Evolutionary conservation across 2,329 filamentous ascomycete genomes (phyloP).

Genomic region (Paecilomyces sp.): DNA sequence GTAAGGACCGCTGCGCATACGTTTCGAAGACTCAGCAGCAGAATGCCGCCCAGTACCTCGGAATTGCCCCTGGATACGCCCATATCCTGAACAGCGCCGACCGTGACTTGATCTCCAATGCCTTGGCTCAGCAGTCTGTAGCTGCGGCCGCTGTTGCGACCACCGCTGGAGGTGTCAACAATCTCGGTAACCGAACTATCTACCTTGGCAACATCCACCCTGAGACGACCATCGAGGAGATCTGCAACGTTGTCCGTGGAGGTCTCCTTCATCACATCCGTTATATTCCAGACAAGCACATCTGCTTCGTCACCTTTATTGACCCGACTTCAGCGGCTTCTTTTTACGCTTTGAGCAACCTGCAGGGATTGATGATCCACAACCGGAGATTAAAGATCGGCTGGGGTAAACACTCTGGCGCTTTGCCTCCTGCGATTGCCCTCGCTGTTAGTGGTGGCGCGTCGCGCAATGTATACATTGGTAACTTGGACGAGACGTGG

Average conservation of each 20-base stretch:
- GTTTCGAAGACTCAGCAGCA: slow-evolving; percentile 99
- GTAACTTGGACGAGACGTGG: slow-evolving; percentile 95
- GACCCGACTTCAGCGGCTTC: slow-evolving; percentile 95
- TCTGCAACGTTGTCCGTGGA: slow-evolving; percentile 96
- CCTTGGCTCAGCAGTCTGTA: slow-evolving; percentile 93
- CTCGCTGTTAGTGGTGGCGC: slow-evolving; percentile 93
- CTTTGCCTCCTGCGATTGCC: slow-evolving; percentile 89
- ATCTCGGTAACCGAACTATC: slow-evolving; percentile 93
- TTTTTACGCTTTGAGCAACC: slow-evolving; percentile 94
- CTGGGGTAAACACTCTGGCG: slow-evolving; percentile 98
- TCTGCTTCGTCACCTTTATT: slow-evolving; percentile 99
- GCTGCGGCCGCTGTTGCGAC: slow-evolving; percentile 95
- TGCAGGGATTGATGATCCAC: slow-evolving; percentile 98
- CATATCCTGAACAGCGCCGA: slow-evolving; percentile 95
- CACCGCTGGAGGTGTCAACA: slow-evolving; percentile 92
- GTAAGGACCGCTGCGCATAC: slow-evolving; percentile 96
- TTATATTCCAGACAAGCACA: slow-evolving; percentile 99
- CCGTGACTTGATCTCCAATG: slow-evolving; percentile 92
- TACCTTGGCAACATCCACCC: slow-evolving; percentile 98
- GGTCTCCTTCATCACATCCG: slow-evolving; percentile 95
- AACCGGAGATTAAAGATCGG: slow-evolving; percentile 97
- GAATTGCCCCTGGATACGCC: slow-evolving; percentile 92
- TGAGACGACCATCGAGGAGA: slow-evolving; percentile 97
- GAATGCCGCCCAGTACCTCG: slow-evolving; percentile 95
- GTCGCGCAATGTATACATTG: slow-evolving; percentile 97